These are phyloP conservation scores for Hortaea sp. DNA, from an alignment of 2,329 filamentous ascomycete species.

Conservation along the genomic window DNA sequence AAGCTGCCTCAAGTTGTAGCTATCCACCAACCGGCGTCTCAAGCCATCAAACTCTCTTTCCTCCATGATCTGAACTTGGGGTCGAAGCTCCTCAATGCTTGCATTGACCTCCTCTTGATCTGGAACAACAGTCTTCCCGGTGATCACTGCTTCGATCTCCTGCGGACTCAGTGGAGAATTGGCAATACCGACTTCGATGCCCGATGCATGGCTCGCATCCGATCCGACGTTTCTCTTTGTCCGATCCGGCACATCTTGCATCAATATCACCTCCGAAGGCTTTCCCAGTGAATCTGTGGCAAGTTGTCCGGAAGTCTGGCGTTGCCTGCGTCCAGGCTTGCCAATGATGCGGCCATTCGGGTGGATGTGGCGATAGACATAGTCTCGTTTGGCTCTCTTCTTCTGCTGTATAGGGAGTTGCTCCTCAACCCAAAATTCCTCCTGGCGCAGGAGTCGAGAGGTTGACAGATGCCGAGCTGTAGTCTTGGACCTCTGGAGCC, in stretches of 20 bases:
- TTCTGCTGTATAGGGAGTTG: background rate
- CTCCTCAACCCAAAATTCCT: background rate
- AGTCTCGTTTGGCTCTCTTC: background rate
- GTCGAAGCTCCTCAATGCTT: conserved; percentile 19
- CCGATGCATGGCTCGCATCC: background rate
- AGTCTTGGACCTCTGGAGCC: background rate
- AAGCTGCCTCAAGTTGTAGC: conserved; percentile 19
- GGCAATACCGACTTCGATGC: background rate
- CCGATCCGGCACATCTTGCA: conserved; percentile 3
- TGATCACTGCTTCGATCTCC: conserved; percentile 14
- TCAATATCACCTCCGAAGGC: conserved; percentile 13
- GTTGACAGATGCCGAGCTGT: background rate
- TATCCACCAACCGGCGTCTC: conserved; percentile 9
- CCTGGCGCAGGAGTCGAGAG: background rate
- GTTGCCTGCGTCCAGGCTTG: conserved; percentile 16
- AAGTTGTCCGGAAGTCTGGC: conserved; percentile 13
- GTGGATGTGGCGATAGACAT: conserved; percentile 5
- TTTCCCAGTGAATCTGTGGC: conserved; percentile 14
- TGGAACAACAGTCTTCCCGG: conserved; percentile 7
- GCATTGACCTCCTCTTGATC: conserved; percentile 17
- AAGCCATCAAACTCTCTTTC: conserved; percentile 11
- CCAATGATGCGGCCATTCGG: conserved; percentile 17
- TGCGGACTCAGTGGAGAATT: conserved; percentile 9
- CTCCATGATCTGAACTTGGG: conserved; percentile 13
- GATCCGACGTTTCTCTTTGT: background rate